phyloP scores from a whole-genome alignment of 2,329 filamentous ascomycete genomes.

The Cercospora brassicicola region DNA sequence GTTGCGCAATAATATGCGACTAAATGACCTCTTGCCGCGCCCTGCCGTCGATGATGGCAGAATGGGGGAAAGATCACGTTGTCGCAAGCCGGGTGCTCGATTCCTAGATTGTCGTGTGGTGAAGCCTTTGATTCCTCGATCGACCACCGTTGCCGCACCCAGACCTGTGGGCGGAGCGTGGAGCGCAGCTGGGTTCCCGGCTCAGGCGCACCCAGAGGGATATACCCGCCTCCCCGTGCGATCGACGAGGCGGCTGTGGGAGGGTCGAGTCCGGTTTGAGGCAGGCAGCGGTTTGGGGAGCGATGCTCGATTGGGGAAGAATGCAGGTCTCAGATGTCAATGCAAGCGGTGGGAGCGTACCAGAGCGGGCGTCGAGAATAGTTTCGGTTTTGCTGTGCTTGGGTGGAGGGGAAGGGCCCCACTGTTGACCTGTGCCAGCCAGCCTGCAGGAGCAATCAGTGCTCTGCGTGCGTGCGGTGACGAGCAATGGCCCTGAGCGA shows the following conservation, averaged over 20 bases:
- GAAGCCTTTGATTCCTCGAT: slow-evolving; percentile 17
- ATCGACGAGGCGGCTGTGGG: slow-evolving; percentile 25
- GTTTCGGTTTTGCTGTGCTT: slow-evolving; percentile 13
- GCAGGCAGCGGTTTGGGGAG: slow-evolving; percentile 5
- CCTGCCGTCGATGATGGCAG: slow-evolving; percentile 12
- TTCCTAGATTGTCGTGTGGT: slow-evolving; percentile 28
- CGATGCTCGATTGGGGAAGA: slow-evolving; percentile 17
- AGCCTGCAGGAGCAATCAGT: slow-evolving; percentile 4
- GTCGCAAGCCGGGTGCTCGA: slow-evolving; percentile 22
- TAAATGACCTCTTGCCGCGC: slow-evolving; percentile 18
- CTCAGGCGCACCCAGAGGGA: slow-evolving; percentile 21
- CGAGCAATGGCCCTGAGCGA: not conserved
- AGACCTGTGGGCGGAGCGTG: slow-evolving; percentile 13
- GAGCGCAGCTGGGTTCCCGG: slow-evolving; percentile 2
- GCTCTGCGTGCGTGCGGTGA: not conserved
- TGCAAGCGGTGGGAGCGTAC: slow-evolving; percentile 22
- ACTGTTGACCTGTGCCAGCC: slow-evolving; percentile 12
- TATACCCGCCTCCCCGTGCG: slow-evolving; percentile 26
- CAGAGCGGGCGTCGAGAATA: slow-evolving; percentile 17
- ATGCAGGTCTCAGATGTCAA: slow-evolving; percentile 27
- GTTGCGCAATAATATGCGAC: slow-evolving; percentile 27
- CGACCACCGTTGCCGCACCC: slow-evolving; percentile 21
- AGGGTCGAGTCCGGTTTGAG: slow-evolving; percentile 24
- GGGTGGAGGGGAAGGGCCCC: slow-evolving; percentile 26
- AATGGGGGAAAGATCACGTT: slow-evolving; percentile 12